These are phyloP conservation scores for Sugiyamaella neomexicana DNA, from an alignment of 1,139 yeast genomes.

Conservation along the genomic window DNA sequence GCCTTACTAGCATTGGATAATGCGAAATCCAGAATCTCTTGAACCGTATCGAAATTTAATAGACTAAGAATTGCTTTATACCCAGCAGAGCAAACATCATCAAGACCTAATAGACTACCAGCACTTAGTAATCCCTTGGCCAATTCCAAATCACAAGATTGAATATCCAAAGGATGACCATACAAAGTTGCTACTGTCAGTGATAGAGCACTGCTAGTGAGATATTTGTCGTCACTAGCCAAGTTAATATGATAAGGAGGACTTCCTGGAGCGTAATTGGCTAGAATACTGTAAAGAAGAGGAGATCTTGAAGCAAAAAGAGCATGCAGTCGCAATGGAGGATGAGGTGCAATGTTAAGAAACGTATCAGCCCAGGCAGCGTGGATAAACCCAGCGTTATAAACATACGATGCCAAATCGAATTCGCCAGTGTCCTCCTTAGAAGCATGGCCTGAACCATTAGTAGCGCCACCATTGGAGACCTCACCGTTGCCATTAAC, in stretches of 20 bases:
- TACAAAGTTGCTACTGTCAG: conserved; percentile 41
- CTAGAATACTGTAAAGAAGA: conserved; percentile 34
- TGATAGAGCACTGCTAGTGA: conserved; percentile 43
- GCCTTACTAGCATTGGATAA: conserved; percentile 15
- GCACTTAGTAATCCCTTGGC: conserved; percentile 39
- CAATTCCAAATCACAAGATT: conserved; percentile 29
- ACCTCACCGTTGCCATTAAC: conserved; percentile 9
- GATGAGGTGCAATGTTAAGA: conserved; percentile 34
- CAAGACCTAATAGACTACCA: conserved; percentile 37
- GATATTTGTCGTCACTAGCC: conserved; percentile 54
- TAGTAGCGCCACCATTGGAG: conserved; percentile 5
- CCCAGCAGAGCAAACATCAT: conserved; percentile 34
- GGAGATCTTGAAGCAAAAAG: conserved; percentile 41
- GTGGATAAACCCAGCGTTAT: conserved; percentile 40
- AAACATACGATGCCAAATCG: conserved; percentile 37
- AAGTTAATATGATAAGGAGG: conserved; percentile 56
- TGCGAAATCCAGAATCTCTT: conserved; percentile 34
- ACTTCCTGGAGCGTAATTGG: conserved; percentile 28
- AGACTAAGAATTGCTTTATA: conserved; percentile 29
- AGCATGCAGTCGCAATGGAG: conserved; percentile 39
- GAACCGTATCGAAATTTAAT: conserved; percentile 30
- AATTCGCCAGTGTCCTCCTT: conserved; percentile 4
- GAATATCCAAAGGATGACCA: conserved; percentile 36
- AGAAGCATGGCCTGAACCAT: conserved; percentile 2
- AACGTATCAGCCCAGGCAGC: conserved; percentile 43